Evolutionary conservation across 1,139 yeast species (phyloP).

Genomic region (Kodamaea derodonti): DNA sequence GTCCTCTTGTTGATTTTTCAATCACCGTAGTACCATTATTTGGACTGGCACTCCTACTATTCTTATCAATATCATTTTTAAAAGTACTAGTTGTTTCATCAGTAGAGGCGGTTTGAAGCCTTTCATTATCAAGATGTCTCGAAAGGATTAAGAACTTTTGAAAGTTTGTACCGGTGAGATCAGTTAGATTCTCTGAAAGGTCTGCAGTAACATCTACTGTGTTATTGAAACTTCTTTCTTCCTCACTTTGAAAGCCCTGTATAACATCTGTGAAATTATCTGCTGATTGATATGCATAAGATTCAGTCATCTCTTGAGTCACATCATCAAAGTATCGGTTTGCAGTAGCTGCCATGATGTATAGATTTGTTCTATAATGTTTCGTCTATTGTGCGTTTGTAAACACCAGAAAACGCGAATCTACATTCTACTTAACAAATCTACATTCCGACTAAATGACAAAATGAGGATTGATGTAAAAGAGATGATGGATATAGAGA

Average conservation of each 20-base stretch:
- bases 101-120: neutral
- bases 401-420: neutral
- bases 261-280: slow-evolving; percentile 6
- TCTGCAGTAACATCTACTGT: slow-evolving; percentile 1
- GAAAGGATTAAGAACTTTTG: slow-evolving; percentile 6
- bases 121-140: slow-evolving; percentile 5
- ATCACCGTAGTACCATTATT: slow-evolving; percentile 8
- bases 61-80: neutral
- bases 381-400: neutral
- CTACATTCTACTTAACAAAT: neutral
- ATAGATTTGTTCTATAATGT: neutral
- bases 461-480: no score
- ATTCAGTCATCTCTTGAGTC: slow-evolving; percentile 7
- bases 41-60: slow-evolving; percentile 4
- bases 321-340: slow-evolving; percentile 4
- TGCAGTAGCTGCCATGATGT: slow-evolving; percentile 2
- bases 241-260: slow-evolving; percentile 2
- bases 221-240: neutral
- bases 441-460: no score
- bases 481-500: no score
- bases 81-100: neutral
- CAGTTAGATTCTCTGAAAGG: slow-evolving; percentile 1
- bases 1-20: slow-evolving; percentile 6
- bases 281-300: slow-evolving; percentile 7
- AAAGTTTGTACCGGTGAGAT: neutral